A percentile compares a stretch with the other conserved stretches of the same genome.
These are phyloP conservation scores for Aquilaria malaccensis DNA, from an alignment of 345 rosid species.

Conservation along the genomic window DNA sequence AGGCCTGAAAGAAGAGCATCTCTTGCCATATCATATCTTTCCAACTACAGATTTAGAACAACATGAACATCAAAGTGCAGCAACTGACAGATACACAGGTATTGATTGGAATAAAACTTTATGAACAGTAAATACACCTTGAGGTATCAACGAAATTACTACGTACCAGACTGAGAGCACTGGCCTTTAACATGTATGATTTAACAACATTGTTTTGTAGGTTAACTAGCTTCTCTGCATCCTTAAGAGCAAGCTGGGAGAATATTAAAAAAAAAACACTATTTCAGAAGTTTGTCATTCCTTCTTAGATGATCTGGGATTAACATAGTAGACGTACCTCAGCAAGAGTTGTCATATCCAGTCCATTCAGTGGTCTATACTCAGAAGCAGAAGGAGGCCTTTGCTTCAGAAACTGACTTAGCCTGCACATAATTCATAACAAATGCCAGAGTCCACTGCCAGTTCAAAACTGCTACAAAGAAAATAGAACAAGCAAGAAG, in stretches of 20 bases:
- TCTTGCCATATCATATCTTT: conserved; percentile 74
- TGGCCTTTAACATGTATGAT: conserved; percentile 56
- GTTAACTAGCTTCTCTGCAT: conserved; percentile 74
- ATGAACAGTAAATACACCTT: neutral
- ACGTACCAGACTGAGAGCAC: conserved; percentile 73
- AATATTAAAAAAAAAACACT: conserved; percentile 6
- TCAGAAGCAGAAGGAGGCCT: conserved; percentile 75
- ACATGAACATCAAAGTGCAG: neutral
- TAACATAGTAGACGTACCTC: conserved; percentile 52
- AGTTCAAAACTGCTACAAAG: neutral
- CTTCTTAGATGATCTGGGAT: conserved; percentile 1
- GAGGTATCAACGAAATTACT: neutral
- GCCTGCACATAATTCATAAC: conserved; percentile 38
- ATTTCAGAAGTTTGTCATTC: conserved; percentile 5
- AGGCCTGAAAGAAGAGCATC: conserved; percentile 78
- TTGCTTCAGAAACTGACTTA: conserved; percentile 65
- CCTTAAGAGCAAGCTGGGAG: conserved; percentile 85
- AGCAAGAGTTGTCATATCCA: conserved; percentile 89
- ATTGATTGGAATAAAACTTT: too few relatives aligned
- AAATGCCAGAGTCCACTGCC: conserved; percentile 9
- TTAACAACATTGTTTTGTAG: conserved; percentile 44
- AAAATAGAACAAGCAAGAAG: neutral
- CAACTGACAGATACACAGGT: too few relatives aligned
- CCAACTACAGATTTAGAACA: conserved; percentile 50
- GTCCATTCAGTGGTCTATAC: conserved; percentile 62